A percentile compares a stretch with the other conserved stretches of the same genome.
Evolutionary conservation across 305 asterid genomes (phyloP).

Genomic region (Andrographis paniculata): DNA sequence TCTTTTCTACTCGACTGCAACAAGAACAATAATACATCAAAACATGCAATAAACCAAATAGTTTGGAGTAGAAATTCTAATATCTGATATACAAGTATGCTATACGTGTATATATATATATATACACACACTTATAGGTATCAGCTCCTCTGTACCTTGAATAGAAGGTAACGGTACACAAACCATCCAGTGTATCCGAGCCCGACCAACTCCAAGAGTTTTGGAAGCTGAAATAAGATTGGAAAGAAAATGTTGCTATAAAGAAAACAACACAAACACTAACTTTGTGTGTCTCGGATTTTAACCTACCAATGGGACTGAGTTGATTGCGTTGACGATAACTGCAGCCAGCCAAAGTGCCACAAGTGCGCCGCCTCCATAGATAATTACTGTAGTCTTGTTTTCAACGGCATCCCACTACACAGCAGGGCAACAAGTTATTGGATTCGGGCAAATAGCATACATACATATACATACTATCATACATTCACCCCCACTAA

Average conservation of each 20-base stretch:
- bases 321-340: constrained; percentile 78
- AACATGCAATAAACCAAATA: neutral
- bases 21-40: neutral
- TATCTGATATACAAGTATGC: neutral
- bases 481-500: too few relatives aligned
- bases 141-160: constrained; percentile 46
- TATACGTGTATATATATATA: neutral
- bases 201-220: constrained; percentile 89
- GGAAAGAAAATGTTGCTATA: too few relatives aligned
- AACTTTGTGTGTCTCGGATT: too few relatives aligned
- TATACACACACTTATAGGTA: neutral
- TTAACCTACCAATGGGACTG: constrained; percentile 78
- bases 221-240: constrained; percentile 60
- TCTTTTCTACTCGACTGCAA: constrained; percentile 91
- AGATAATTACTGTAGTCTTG: constrained; percentile 71
- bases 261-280: too few relatives aligned
- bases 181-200: constrained; percentile 99
- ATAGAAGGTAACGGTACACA: constrained; percentile 95
- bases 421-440: constrained; percentile 7
- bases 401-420: constrained; percentile 96
- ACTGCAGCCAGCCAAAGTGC: constrained; percentile 78
- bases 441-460: neutral
- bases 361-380: constrained; percentile 87
- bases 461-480: neutral
- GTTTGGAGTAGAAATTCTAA: too few relatives aligned